Evolutionary conservation across 2,329 filamentous ascomycete genomes (phyloP).

Genomic region (Diaporthe ampelina): DNA sequence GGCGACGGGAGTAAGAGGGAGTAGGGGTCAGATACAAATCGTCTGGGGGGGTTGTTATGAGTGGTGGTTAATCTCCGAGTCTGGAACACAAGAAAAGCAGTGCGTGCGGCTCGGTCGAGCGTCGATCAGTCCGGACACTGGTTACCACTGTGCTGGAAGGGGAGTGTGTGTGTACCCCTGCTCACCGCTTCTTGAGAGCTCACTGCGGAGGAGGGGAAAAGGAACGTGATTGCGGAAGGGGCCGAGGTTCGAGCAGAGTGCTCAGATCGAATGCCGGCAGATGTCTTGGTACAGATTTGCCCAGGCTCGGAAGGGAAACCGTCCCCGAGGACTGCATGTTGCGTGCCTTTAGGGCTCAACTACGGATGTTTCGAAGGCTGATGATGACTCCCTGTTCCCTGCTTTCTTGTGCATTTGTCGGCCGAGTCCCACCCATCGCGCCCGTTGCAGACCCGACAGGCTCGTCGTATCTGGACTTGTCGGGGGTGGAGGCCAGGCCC

Average conservation of each 20-base stretch:
- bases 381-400: background rate
- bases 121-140: conserved; percentile 8
- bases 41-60: no score
- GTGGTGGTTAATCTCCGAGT: background rate
- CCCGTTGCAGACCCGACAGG: background rate
- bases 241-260: background rate
- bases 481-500: background rate
- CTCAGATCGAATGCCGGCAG: conserved; percentile 7
- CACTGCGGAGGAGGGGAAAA: background rate
- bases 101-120: background rate
- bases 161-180: background rate
- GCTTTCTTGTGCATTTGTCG: background rate
- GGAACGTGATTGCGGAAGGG: background rate
- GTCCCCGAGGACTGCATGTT: background rate
- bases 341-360: background rate
- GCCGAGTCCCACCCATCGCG: background rate
- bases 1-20: no score
- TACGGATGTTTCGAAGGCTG: background rate
- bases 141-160: conserved; percentile 9
- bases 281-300: background rate
- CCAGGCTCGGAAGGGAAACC: background rate
- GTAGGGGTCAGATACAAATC: no score
- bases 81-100: background rate
- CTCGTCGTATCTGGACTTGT: background rate
- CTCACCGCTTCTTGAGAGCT: background rate